Percentiles rank a stretch among this genome's conserved stretches.
Evolutionary conservation across 179 eudicot species (phyloP).

Genomic region (Carnegiea gigantea): DNA sequence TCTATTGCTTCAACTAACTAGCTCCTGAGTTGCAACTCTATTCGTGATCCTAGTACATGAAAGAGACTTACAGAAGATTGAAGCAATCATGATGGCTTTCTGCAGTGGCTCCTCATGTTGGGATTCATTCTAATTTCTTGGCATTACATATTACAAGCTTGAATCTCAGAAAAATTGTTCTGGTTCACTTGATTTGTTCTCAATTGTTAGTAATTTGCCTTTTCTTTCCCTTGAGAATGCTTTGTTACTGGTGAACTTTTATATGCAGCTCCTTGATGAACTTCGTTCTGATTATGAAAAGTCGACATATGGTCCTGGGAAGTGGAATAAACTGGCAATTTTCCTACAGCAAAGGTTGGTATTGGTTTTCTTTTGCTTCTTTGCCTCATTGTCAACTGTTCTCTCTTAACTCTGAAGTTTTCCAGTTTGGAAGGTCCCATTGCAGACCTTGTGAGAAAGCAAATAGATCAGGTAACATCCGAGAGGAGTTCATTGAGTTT

Average conservation of each 20-base stretch:
- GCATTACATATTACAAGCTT: not conserved
- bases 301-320: conserved; percentile 85
- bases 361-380: not conserved
- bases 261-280: conserved; percentile 70
- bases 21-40: no score
- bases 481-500: conserved; percentile 77
- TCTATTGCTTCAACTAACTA: no score
- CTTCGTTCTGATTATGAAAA: conserved; percentile 70
- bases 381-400: not conserved
- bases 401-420: not conserved
- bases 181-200: not conserved
- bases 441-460: conserved; percentile 82
- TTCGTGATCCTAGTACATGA: no score
- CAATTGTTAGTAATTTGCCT: not conserved
- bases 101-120: not conserved
- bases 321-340: conserved; percentile 66
- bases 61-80: no score
- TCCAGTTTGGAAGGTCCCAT: conserved; percentile 93
- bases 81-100: not conserved
- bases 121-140: not conserved
- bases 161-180: not conserved
- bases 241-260: not conserved
- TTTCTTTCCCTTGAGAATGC: not conserved
- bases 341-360: conserved; percentile 88
- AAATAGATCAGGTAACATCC: conserved; percentile 69